Base-by-base conservation (phyloP, 805 yeast genomes). In the Hanseniaspora pseudoguilliermondii region DNA sequence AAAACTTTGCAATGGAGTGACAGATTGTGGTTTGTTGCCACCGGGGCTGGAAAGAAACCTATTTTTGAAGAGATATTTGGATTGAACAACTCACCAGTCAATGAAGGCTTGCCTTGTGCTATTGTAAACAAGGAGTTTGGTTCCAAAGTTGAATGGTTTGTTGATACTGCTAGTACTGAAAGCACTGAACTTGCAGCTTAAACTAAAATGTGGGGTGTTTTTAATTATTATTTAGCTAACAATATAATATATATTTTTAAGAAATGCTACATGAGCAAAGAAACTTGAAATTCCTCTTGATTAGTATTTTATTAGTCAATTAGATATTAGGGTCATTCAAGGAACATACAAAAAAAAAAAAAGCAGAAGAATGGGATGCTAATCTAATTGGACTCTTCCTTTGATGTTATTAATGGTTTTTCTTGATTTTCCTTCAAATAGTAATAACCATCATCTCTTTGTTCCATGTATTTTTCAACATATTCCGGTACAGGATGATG, bases 1-100 rank as follows among this genome's bases (percentile, higher is more conserved):
- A 90, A 91, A 7, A 83, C 83, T 3, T 75, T 89, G 62, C 75
- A 73, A 54, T 60, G 65, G 10, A 63, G 74, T n/a, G 60, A 61
- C 20, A 42, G 43, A 48, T 79, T 89, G 62, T 83, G 86, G 2
- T 89, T 89, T 69, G 90, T 88, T 48, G 95, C 96, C 16, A 90
- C 86, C 67, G 97, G 97, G 57, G 83, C 84, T 11, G 83, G 85
- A 38, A 90, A 90, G 71, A 86, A 88, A 21, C 76, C 80, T 0
- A 75, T 86, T 47, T 74, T 90, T 66, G 78, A 78, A 63, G 75
- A 83, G 61, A 83, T 90, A 51, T 89, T 90, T 69, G 55, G 55
- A 9, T 38, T 52, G 34, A n/a, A 46, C 15, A 34, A 40, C 3
- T 78, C 73, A 56, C 67, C 74, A 55, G 71, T 72, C 51, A 64